Base-by-base conservation (phyloP, 2,329 filamentous ascomycete species). In the Triangularia verruculosa region DNA sequence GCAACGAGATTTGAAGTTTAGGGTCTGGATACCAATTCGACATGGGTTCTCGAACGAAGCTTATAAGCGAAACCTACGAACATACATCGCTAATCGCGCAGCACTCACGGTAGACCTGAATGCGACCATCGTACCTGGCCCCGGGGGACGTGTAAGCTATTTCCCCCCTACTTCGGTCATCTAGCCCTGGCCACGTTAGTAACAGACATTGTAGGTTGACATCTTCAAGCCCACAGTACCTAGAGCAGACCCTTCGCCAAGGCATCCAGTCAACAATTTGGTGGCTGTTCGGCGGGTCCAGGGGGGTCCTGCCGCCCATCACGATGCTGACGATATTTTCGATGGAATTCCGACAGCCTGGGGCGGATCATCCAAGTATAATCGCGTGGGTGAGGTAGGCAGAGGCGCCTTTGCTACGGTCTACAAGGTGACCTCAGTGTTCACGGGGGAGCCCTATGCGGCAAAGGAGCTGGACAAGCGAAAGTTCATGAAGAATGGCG, bases 381-480 rank as follows among this genome's bases (percentile, higher is more conserved):
- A 96, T 72, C 88, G 92, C 24, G 86, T 92, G 9, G 87, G 88
- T 25, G 82, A 87, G 57, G 90, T 99, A 67, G 95, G 95, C 53
- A 95, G 95, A 74, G 95, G 95, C 5, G 94, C 95, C 2, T 99
- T 99, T 79, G 95, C 95, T 4, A 92, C 89, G 0, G 95, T 99
- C 1, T 94, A 97, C 77, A 92, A 93, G 74, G 84, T 97, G 25
- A 94, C 94, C 0, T 89, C 89, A 17, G 96, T 93, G 76, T 90
- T 87, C 70, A 88, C 95, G 72, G 95, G 95, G 1, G 81, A 86
- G 28, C 86, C 94, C 0, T 96, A 90, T 72, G 95, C 95, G 4
- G 93, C 93, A 13, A 99, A 99, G 75, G 93, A 98, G 76, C 85
- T 99, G 3, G 93, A 97, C 76, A 98, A 97, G 78, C 87, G 91